phyloP scores from a whole-genome alignment of 805 yeast species.

The Candida golubevii region DNA sequence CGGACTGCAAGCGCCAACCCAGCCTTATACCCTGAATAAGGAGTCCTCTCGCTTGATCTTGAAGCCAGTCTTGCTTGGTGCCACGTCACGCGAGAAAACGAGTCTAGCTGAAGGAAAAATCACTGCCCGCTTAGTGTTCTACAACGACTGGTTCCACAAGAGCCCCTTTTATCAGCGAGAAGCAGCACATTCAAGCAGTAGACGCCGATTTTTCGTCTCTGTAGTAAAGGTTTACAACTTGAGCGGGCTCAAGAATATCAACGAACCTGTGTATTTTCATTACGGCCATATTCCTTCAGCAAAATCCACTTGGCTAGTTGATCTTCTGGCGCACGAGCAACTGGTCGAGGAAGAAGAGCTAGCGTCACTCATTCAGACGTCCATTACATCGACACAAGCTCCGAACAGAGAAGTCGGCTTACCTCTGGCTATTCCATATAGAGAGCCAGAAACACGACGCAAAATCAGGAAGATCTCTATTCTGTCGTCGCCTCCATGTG shows the following conservation, averaged over 20 bases:
- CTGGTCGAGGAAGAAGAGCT: constrained; percentile 3
- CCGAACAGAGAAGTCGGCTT: neutral
- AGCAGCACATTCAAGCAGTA: neutral
- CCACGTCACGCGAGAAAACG: constrained; percentile 1
- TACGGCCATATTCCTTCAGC: neutral
- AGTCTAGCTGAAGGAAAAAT: constrained; percentile 14
- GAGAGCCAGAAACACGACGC: neutral
- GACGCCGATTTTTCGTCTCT: constrained; percentile 11
- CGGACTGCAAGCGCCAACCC: neutral
- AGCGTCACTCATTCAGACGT: constrained; percentile 12
- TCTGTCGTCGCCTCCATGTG: constrained; percentile 10
- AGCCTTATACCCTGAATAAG: neutral
- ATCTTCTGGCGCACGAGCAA: constrained; percentile 9
- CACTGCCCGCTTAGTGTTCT: constrained; percentile 26
- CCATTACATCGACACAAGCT: constrained; percentile 13
- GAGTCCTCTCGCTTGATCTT: constrained; percentile 2
- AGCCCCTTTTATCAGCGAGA: constrained; percentile 13
- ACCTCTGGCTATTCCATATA: neutral
- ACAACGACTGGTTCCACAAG: constrained; percentile 32
- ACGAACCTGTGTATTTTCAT: constrained; percentile 25
- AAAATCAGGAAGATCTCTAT: constrained; percentile 1
- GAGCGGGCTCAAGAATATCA: constrained; percentile 8
- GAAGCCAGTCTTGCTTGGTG: constrained; percentile 11
- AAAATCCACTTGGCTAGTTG: constrained; percentile 6
- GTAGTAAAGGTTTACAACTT: constrained; percentile 12